These are phyloP conservation scores for Dactylonectria macrodidyma DNA, from an alignment of 2,329 filamentous ascomycete genomes.

Conservation along the genomic window DNA sequence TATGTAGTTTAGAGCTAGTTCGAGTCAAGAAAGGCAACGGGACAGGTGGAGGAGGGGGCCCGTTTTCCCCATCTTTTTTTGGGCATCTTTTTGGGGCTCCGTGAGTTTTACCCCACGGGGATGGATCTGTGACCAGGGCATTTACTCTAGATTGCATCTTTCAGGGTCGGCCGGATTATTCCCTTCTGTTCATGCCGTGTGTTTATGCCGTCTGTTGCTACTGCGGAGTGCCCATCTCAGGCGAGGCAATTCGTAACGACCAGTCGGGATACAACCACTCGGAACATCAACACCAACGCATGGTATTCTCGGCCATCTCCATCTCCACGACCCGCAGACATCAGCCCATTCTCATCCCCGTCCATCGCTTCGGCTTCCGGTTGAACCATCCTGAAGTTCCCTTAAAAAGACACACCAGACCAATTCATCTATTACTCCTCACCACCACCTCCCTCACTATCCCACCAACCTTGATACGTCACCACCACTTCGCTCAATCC, in stretches of 20 bases:
- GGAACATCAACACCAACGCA: no score
- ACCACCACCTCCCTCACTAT: neutral
- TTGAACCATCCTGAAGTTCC: neutral
- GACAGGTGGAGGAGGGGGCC: constrained; percentile 23
- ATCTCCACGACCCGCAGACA: neutral
- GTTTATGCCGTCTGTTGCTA: no score
- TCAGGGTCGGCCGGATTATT: no score
- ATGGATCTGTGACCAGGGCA: neutral
- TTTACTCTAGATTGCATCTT: neutral
- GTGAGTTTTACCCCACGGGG: no score
- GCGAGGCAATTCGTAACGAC: no score
- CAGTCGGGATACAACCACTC: no score
- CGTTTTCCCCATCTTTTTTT: constrained; percentile 1
- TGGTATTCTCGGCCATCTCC: no score
- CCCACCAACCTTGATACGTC: constrained; percentile 17
- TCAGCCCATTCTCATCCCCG: neutral
- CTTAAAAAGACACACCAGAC: constrained; percentile 16
- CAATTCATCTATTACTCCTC: neutral
- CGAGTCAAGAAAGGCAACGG: neutral
- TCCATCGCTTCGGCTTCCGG: neutral
- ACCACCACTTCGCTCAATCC: neutral
- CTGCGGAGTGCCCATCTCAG: no score
- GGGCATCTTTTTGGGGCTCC: neutral
- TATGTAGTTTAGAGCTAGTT: neutral
- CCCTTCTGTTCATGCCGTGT: no score